Evolutionary conservation across 163 green algal species (phyloP).

Genomic region (Scenedesmus sp.): DNA sequence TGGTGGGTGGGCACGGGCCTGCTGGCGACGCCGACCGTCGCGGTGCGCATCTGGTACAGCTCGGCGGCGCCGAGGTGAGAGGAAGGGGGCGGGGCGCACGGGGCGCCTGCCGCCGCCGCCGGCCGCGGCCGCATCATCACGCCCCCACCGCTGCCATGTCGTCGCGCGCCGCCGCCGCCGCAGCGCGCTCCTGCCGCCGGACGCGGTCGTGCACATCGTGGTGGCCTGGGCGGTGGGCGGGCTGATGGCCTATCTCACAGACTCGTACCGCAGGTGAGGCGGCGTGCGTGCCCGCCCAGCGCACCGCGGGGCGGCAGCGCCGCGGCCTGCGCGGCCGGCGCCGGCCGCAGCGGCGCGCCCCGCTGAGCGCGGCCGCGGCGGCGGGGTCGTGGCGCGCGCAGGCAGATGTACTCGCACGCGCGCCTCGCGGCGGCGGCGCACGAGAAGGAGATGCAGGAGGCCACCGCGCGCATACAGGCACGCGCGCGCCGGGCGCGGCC

Average conservation of each 20-base stretch:
- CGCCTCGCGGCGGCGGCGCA: slow-evolving; percentile 68
- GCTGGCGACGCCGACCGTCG: slow-evolving; percentile 53
- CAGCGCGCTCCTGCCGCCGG: slow-evolving; percentile 54
- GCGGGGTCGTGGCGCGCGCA: no score
- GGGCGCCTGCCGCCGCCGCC: no score
- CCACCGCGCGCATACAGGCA: slow-evolving; percentile 60
- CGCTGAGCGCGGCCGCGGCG: no score
- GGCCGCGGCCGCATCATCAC: neutral
- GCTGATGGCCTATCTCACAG: slow-evolving; percentile 79
- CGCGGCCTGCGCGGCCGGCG: no score
- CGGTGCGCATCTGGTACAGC: slow-evolving; percentile 47
- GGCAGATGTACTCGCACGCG: slow-evolving; percentile 79
- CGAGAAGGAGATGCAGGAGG: slow-evolving; percentile 76
- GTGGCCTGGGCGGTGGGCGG: slow-evolving; percentile 80
- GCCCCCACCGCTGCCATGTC: neutral
- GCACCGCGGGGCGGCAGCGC: no score
- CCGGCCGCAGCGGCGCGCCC: no score
- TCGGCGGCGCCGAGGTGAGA: no score
- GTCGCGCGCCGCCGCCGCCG: neutral
- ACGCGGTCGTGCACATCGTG: slow-evolving; percentile 73
- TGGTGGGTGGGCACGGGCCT: slow-evolving; percentile 73
- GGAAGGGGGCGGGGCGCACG: no score
- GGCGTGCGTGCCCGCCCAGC: neutral
- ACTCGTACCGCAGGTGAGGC: slow-evolving; percentile 55
- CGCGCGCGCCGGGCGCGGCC: no score